These are phyloP conservation scores for Pseudogymnoascus sp. DNA, from an alignment of 2,329 filamentous ascomycete genomes.

Conservation along the genomic window DNA sequence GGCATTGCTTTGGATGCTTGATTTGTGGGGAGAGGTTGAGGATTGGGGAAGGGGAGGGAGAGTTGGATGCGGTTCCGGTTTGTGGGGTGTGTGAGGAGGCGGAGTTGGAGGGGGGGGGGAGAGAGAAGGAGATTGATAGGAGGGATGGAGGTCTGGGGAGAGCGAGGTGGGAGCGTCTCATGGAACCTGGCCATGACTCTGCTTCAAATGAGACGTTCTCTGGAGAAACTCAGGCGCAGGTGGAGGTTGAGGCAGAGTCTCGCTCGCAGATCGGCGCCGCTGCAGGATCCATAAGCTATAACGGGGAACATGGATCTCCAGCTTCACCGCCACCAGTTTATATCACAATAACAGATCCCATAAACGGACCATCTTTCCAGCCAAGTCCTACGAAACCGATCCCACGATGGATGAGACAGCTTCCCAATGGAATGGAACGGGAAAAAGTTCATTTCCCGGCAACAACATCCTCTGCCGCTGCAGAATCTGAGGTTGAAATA, in stretches of 20 bases:
- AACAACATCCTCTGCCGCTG: neutral
- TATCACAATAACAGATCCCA: conserved; percentile 43
- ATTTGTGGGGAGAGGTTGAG: conserved; percentile 33
- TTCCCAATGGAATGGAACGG: conserved; percentile 16
- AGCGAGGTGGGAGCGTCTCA: conserved; percentile 37
- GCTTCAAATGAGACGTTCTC: neutral
- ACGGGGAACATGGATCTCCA: neutral
- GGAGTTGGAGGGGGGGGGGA: conserved; percentile 24
- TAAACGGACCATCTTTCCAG: conserved; percentile 40
- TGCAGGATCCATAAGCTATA: neutral
- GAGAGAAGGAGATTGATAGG: conserved; percentile 18
- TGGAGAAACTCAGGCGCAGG: neutral
- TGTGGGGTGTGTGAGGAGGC: conserved; percentile 43
- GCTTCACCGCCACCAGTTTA: conserved; percentile 33
- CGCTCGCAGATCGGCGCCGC: neutral
- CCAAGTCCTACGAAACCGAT: conserved; percentile 45
- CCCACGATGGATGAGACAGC: conserved; percentile 32
- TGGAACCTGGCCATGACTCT: conserved; percentile 38
- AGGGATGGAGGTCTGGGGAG: conserved; percentile 32
- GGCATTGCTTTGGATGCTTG: conserved; percentile 48
- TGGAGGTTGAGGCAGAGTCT: neutral
- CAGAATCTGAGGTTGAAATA: neutral
- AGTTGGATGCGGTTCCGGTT: conserved; percentile 42
- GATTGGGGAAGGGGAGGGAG: conserved; percentile 20
- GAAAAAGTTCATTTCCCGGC: neutral